phyloP scores from a whole-genome alignment of 73 alveolate genomes.

The Paramecium octaurelia region DNA sequence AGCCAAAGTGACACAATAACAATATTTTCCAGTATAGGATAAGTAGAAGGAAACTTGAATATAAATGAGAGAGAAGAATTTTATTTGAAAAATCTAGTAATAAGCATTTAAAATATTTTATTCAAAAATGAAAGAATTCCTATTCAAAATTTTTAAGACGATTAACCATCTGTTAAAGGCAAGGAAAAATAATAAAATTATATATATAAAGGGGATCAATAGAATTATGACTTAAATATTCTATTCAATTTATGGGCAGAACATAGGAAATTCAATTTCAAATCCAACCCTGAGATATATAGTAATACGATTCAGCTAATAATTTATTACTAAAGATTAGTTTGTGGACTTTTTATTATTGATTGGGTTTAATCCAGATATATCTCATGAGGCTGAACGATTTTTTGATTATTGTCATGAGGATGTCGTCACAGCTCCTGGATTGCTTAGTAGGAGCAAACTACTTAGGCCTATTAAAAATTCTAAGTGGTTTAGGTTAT shows the following conservation, averaged over 20 bases:
- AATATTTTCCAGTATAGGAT: not conserved
- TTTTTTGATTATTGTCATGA: conserved; percentile 52
- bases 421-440: not conserved
- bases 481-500: conserved; percentile 17
- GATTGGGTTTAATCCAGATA: conserved; percentile 32
- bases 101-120: not conserved
- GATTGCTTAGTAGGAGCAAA: not conserved
- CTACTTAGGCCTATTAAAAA: not conserved
- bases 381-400: conserved; percentile 26
- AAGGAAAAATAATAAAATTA: conserved; percentile 20
- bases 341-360: conserved; percentile 18
- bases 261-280: not conserved
- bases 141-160: conserved; percentile 22
- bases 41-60: not conserved
- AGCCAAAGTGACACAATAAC: not conserved
- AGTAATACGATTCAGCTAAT: not conserved
- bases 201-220: not conserved
- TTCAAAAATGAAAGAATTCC: conserved; percentile 21
- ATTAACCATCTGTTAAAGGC: not conserved
- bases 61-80: conserved; percentile 27
- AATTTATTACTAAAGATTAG: not conserved
- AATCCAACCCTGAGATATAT: not conserved
- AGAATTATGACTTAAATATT: conserved; percentile 7
- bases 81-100: conserved; percentile 38
- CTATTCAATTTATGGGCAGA: conserved; percentile 45